phyloP scores from a whole-genome alignment of 2,329 filamentous ascomycete species.

The Nectriaceae sp. region DNA sequence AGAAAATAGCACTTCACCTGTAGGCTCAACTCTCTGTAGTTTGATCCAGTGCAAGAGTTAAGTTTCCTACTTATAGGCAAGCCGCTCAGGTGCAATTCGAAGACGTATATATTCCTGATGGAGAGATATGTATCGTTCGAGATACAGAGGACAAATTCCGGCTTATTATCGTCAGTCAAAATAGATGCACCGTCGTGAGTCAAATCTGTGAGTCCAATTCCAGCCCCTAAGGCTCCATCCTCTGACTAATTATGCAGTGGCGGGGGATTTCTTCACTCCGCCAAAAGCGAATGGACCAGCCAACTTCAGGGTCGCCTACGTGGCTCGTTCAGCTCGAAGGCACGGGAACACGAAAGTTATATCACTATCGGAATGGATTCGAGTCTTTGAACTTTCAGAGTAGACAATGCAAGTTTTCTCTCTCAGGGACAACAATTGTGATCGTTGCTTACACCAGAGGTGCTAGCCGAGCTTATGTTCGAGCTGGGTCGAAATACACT shows the following conservation, averaged over 20 bases:
- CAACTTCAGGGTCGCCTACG: background rate
- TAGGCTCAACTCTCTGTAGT: too few species aligned
- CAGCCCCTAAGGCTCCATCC: too few species aligned
- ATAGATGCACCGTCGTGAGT: too few species aligned
- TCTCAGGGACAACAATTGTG: background rate
- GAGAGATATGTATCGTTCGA: too few species aligned
- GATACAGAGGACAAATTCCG: too few species aligned
- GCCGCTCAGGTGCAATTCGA: too few species aligned
- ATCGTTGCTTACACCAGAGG: background rate
- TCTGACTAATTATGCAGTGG: background rate
- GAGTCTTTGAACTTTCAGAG: background rate
- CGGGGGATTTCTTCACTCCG: background rate
- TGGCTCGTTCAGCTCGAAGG: background rate
- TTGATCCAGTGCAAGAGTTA: too few species aligned
- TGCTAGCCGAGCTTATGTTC: background rate
- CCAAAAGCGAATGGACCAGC: background rate
- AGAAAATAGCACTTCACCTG: too few species aligned
- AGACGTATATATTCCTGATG: too few species aligned
- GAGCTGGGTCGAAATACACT: background rate
- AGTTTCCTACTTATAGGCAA: too few species aligned
- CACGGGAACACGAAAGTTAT: background rate
- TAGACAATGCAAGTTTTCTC: background rate
- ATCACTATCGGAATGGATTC: background rate
- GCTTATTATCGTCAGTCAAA: too few species aligned
- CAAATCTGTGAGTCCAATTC: too few species aligned